Conservation (phyloP, 805 yeast genomes). For the Zygosaccharomyces kombuchaensis region DNA sequence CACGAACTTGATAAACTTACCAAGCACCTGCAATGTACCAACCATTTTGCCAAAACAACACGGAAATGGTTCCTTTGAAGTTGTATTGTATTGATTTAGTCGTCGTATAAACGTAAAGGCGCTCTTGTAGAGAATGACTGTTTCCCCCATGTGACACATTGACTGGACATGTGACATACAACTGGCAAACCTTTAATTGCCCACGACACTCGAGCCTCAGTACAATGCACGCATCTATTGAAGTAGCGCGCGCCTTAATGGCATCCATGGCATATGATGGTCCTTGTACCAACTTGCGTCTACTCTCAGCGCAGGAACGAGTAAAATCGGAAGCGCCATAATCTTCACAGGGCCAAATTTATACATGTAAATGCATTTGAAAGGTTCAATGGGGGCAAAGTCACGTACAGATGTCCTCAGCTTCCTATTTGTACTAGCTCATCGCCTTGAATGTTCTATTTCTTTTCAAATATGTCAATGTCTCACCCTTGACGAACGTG, state of each 20-base stretch:
- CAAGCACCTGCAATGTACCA: constrained; percentile 14
- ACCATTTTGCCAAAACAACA: constrained; percentile 4
- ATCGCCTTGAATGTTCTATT: neutral
- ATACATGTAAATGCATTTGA: neutral
- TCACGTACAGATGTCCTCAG: neutral
- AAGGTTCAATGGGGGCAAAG: neutral
- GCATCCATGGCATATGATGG: too few relatives aligned
- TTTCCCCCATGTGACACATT: constrained; percentile 2
- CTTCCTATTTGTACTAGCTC: neutral
- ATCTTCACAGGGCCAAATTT: too few relatives aligned
- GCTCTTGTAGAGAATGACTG: neutral
- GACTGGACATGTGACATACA: constrained; percentile 1
- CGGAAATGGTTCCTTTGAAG: neutral
- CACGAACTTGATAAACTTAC: constrained; percentile 57
- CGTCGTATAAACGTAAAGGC: neutral
- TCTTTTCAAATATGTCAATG: neutral
- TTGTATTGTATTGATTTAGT: neutral
- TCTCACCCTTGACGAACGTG: constrained; percentile 3
- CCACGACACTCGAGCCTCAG: neutral
- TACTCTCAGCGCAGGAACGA: too few relatives aligned
- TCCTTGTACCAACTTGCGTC: too few relatives aligned
- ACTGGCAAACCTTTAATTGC: neutral
- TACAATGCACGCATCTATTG: too few relatives aligned
- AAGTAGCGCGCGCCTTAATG: too few relatives aligned
- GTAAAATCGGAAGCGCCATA: too few relatives aligned